A percentile compares a stretch with the other conserved stretches of the same genome.
These are phyloP conservation scores for Fusarium gaditjirri DNA, from an alignment of 2,329 filamentous ascomycete genomes.

Conservation along the genomic window DNA sequence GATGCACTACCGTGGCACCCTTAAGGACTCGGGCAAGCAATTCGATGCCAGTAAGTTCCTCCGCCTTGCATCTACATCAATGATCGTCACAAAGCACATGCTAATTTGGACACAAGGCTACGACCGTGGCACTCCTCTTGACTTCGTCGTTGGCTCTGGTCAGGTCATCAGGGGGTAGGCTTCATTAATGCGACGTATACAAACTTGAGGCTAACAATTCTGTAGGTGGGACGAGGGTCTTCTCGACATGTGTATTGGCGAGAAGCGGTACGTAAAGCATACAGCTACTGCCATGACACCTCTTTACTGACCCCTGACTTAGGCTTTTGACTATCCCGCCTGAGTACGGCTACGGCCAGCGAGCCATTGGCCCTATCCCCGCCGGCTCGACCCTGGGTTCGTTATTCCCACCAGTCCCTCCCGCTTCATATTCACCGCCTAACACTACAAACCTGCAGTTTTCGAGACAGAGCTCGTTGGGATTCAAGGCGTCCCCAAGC, in stretches of 20 bases:
- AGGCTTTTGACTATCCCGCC: conserved; percentile 91
- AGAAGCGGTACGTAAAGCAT: conserved; percentile 70
- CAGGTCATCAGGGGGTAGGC: conserved; percentile 88
- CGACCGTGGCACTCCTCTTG: conserved; percentile 78
- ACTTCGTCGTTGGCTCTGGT: conserved; percentile 81
- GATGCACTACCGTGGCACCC: conserved; percentile 89
- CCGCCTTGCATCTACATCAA: conserved; percentile 9
- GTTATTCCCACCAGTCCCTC: conserved; percentile 41
- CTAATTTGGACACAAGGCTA: conserved; percentile 62
- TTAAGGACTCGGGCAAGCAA: conserved; percentile 76
- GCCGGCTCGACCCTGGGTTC: conserved; percentile 79
- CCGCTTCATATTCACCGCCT: conserved; percentile 17
- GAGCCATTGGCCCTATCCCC: conserved; percentile 83
- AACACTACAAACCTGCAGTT: conserved; percentile 59
- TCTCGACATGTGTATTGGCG: conserved; percentile 93
- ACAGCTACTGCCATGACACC: neutral
- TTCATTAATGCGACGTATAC: conserved; percentile 6
- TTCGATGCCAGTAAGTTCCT: conserved; percentile 78
- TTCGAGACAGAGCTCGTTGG: conserved; percentile 92
- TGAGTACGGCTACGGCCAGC: conserved; percentile 82
- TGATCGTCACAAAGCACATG: conserved; percentile 3
- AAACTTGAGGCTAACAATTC: conserved; percentile 31
- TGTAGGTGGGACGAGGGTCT: conserved; percentile 88
- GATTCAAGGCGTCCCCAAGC: conserved; percentile 75
- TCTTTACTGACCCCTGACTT: conserved; percentile 26